Percentiles rank a stretch among this genome's conserved stretches.
phyloP scores from a whole-genome alignment of 805 yeast species.

The Torulaspora indica region DNA sequence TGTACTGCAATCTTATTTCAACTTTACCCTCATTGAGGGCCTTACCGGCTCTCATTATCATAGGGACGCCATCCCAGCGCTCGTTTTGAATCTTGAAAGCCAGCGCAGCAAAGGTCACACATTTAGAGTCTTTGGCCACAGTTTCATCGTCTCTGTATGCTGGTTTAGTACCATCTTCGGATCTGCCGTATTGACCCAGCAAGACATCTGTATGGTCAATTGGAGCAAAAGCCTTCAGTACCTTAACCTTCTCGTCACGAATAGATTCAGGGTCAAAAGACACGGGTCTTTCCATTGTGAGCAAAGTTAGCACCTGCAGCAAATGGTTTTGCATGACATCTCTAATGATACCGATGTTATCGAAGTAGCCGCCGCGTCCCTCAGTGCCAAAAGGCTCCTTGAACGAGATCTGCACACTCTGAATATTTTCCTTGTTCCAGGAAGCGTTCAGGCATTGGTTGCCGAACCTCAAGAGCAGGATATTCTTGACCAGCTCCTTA shows the following conservation, averaged over 20 bases:
- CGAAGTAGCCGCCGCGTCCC: conserved; percentile 98
- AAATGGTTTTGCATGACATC: conserved; percentile 98
- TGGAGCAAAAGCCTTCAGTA: conserved; percentile 72
- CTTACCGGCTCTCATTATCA: conserved; percentile 94
- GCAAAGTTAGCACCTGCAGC: conserved; percentile 82
- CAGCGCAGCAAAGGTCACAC: conserved; percentile 89
- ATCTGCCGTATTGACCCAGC: conserved; percentile 81
- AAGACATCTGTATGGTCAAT: conserved; percentile 63
- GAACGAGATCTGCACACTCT: conserved; percentile 81
- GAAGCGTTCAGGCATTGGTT: conserved; percentile 82
- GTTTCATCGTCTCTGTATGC: conserved; percentile 90
- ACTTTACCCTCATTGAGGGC: conserved; percentile 94
- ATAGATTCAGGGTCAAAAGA: conserved; percentile 89
- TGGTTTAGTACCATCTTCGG: conserved; percentile 86
- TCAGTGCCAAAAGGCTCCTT: conserved; percentile 99
- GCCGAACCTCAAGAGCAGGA: conserved; percentile 83
- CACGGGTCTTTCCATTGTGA: conserved; percentile 94
- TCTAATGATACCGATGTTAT: conserved; percentile 88
- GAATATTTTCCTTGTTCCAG: conserved; percentile 79
- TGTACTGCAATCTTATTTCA: conserved; percentile 90
- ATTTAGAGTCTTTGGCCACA: conserved; percentile 72
- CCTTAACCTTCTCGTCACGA: conserved; percentile 94
- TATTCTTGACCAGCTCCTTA: conserved; percentile 95
- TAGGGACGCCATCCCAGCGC: conserved; percentile 98
- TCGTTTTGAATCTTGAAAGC: conserved; percentile 77